Percentiles rank a stretch among this genome's conserved stretches.
phyloP scores from a whole-genome alignment of 1,284 basidiomycete genomes.

The Melampsora larici-populina region DNA sequence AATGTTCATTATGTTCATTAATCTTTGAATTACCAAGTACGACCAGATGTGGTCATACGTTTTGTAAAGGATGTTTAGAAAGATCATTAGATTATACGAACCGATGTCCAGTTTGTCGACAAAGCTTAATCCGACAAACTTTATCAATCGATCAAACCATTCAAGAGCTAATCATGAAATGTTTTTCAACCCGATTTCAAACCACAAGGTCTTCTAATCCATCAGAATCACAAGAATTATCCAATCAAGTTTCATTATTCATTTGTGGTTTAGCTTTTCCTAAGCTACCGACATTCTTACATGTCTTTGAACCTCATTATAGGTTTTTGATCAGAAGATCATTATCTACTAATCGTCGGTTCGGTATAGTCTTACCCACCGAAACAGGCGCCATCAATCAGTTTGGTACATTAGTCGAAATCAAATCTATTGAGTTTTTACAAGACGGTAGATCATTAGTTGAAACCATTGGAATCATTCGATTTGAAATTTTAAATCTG shows the following conservation, averaged over 20 bases:
- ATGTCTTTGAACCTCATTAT: constrained; percentile 87
- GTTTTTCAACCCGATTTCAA: background rate
- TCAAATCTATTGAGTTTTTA: constrained; percentile 78
- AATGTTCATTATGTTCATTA: constrained; percentile 85
- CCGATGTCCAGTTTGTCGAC: constrained; percentile 79
- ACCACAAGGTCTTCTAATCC: constrained; percentile 58
- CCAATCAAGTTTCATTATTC: constrained; percentile 80
- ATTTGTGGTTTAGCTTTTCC: constrained; percentile 86
- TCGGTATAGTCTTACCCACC: constrained; percentile 82
- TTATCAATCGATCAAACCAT: constrained; percentile 44
- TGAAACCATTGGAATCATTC: constrained; percentile 74
- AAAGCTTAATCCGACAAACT: constrained; percentile 52
- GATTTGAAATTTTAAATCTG: constrained; percentile 66
- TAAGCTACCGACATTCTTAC: constrained; percentile 78
- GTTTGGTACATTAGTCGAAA: constrained; percentile 90
- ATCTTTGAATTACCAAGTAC: constrained; percentile 81
- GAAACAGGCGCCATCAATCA: constrained; percentile 61
- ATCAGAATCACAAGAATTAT: constrained; percentile 70
- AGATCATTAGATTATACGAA: constrained; percentile 80
- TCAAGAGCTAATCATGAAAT: background rate
- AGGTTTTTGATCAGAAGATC: constrained; percentile 89
- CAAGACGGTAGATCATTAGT: constrained; percentile 85
- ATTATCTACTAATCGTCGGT: constrained; percentile 69
- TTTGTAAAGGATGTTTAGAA: constrained; percentile 81
- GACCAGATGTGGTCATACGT: constrained; percentile 91